Percentiles rank a stretch among this genome's conserved stretches.
These are phyloP conservation scores for Sporisorium graminicola DNA, from an alignment of 1,284 basidiomycete genomes.

Conservation along the genomic window DNA sequence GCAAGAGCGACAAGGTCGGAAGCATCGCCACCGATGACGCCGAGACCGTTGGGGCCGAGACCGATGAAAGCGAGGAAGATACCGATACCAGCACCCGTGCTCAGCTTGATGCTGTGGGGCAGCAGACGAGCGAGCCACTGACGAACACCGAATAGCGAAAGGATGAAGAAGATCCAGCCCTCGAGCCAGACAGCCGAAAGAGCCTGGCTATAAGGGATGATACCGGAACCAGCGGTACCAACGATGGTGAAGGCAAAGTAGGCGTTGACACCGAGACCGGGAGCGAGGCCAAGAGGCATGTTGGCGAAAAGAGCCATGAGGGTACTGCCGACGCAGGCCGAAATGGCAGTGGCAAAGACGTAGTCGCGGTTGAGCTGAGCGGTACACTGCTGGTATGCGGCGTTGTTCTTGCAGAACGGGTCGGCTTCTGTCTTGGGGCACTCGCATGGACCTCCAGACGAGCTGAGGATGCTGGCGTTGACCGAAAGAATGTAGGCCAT, in stretches of 20 bases:
- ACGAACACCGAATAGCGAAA: constrained; percentile 85
- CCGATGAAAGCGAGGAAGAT: constrained; percentile 76
- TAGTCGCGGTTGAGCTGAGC: constrained; percentile 63
- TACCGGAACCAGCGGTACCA: constrained; percentile 82
- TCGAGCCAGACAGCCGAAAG: constrained; percentile 81
- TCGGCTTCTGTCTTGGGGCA: constrained; percentile 73
- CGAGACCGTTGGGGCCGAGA: constrained; percentile 77
- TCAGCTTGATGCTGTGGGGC: constrained; percentile 85
- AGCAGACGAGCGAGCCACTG: constrained; percentile 91
- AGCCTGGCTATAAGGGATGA: constrained; percentile 82
- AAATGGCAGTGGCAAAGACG: constrained; percentile 77
- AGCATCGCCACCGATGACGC: constrained; percentile 81
- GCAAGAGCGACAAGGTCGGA: constrained; percentile 83
- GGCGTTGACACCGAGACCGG: constrained; percentile 77
- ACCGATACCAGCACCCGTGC: constrained; percentile 87
- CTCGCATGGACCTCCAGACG: constrained; percentile 84
- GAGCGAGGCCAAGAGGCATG: constrained; percentile 79
- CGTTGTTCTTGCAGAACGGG: constrained; percentile 73
- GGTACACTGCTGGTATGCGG: constrained; percentile 73
- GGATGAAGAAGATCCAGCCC: constrained; percentile 85
- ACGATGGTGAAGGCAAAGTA: constrained; percentile 92
- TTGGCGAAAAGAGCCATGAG: constrained; percentile 88
- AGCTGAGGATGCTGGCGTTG: constrained; percentile 77
- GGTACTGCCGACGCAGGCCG: constrained; percentile 80
- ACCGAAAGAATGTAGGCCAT: constrained; percentile 75